Evolutionary conservation across 306 rosid species (phyloP).

Genomic region (Herpetospermum pedunculosum): DNA sequence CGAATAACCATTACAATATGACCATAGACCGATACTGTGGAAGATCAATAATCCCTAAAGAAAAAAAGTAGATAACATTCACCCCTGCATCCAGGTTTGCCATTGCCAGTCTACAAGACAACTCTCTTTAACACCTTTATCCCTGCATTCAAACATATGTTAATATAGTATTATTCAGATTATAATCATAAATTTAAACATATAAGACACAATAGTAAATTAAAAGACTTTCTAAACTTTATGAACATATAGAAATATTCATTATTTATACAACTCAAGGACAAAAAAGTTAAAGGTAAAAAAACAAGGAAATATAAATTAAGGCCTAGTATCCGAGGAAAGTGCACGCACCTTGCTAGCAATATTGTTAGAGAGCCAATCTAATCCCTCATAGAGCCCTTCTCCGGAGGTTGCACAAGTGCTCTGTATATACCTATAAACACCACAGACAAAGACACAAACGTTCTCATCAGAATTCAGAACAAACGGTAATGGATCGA

Average conservation of each 20-base stretch:
- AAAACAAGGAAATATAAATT: background rate
- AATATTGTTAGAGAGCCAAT: constrained; percentile 76
- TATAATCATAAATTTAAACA: too few species aligned
- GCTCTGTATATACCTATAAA: constrained; percentile 73
- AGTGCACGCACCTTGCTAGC: constrained; percentile 46
- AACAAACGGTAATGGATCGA: background rate
- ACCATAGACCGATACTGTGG: background rate
- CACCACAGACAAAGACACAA: too few species aligned
- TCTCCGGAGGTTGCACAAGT: constrained; percentile 82
- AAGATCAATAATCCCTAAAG: constrained; percentile 3
- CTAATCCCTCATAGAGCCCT: constrained; percentile 72
- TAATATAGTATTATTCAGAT: too few species aligned
- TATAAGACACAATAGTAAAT: too few species aligned
- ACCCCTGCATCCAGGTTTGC: constrained; percentile 75
- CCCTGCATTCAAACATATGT: too few species aligned
- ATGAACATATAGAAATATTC: too few species aligned
- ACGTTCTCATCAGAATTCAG: constrained; percentile 1
- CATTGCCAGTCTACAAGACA: constrained; percentile 29
- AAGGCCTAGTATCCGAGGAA: background rate
- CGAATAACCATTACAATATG: background rate
- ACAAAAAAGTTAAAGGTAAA: background rate
- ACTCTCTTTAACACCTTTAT: constrained; percentile 25
- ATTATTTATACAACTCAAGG: too few species aligned
- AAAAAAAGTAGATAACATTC: constrained; percentile 49
- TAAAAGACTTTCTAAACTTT: too few species aligned